These are phyloP conservation scores for Aspergillus sp. DNA, from an alignment of 2,329 filamentous ascomycete species.

Conservation along the genomic window DNA sequence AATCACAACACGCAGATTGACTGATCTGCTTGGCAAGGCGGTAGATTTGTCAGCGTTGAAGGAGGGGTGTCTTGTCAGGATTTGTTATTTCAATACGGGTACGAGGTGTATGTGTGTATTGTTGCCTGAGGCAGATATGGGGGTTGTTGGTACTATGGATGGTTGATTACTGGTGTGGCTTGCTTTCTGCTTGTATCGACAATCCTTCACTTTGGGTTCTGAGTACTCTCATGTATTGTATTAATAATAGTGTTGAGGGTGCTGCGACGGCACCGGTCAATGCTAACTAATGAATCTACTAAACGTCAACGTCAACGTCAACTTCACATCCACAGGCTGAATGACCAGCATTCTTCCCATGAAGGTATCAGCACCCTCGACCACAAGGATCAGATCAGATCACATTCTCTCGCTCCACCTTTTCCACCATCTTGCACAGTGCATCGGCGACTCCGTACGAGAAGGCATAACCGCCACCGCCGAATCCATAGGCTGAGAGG, in stretches of 20 bases:
- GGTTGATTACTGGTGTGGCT: not conserved
- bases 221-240: no score
- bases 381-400: constrained; percentile 24
- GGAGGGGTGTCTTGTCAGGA: not conserved
- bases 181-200: no score
- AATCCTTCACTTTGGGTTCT: no score
- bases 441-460: constrained; percentile 41
- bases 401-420: constrained; percentile 33
- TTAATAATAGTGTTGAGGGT: not conserved
- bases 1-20: not conserved
- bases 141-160: not conserved
- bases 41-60: not conserved
- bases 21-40: not conserved
- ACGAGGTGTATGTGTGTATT: not conserved
- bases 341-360: not conserved
- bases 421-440: constrained; percentile 38
- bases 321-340: not conserved
- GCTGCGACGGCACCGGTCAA: not conserved
- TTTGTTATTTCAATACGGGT: not conserved
- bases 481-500: constrained; percentile 42
- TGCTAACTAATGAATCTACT: no score
- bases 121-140: not conserved
- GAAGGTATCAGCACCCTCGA: not conserved
- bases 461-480: constrained; percentile 42
- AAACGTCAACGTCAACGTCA: no score